A percentile compares a stretch with the other conserved stretches of the same genome.
phyloP scores from a whole-genome alignment of 2,329 filamentous ascomycete genomes.

The Amylocarpus encephaloides region DNA sequence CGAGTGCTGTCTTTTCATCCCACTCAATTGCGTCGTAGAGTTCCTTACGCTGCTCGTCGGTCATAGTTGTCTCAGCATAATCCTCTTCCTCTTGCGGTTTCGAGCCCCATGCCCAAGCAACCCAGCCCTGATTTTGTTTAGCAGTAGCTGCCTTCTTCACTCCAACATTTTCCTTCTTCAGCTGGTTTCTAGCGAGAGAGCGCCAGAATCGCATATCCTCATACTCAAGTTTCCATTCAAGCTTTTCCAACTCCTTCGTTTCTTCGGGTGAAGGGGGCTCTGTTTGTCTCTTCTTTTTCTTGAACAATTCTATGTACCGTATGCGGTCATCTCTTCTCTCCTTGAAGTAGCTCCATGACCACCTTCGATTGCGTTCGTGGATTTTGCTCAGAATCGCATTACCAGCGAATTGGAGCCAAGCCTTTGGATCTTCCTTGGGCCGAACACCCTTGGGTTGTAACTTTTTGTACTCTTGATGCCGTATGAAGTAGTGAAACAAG shows the following conservation, averaged over 20 bases:
- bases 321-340: conserved; percentile 86
- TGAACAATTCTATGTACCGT: conserved; percentile 90
- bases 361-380: conserved; percentile 83
- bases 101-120: conserved; percentile 85
- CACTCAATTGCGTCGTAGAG: conserved; percentile 97
- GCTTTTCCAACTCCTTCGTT: conserved; percentile 59
- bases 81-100: conserved; percentile 55
- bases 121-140: conserved; percentile 74
- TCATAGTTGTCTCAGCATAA: conserved; percentile 78
- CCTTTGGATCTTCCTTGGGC: conserved; percentile 82
- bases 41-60: conserved; percentile 91
- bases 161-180: conserved; percentile 90
- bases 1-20: conserved; percentile 88
- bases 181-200: conserved; percentile 84
- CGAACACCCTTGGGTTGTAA: conserved; percentile 74
- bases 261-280: conserved; percentile 63
- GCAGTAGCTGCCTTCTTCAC: conserved; percentile 62
- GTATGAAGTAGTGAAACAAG: conserved; percentile 95
- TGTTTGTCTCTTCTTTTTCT: conserved; percentile 73
- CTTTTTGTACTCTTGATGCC: conserved; percentile 95
- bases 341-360: conserved; percentile 94
- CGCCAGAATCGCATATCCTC: conserved; percentile 97
- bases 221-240: conserved; percentile 86
- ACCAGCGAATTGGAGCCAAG: conserved; percentile 89
- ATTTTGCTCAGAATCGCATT: conserved; percentile 89